Evolutionary conservation across 306 rosid species (phyloP).

Genomic region (Bauhinia variegata): DNA sequence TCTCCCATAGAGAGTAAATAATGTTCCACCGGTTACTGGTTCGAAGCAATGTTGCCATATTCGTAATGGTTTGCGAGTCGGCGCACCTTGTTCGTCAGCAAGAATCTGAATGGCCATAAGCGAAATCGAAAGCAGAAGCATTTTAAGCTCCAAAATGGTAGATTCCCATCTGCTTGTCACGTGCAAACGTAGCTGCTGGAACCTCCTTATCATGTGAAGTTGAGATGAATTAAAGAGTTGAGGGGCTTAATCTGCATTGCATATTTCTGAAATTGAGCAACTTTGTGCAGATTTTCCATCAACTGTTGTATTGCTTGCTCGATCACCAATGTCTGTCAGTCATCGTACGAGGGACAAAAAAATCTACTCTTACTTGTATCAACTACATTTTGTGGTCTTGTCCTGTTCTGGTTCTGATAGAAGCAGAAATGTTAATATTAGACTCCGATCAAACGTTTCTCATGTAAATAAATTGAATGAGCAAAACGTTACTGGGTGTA

Average conservation of each 20-base stretch:
- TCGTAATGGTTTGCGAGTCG: neutral
- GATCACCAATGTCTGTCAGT: too few relatives aligned
- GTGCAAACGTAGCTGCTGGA: conserved; percentile 44
- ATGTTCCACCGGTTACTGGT: conserved; percentile 32
- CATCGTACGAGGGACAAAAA: too few relatives aligned
- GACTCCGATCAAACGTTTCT: too few relatives aligned
- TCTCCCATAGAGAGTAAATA: conserved; percentile 4
- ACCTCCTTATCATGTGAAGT: conserved; percentile 3
- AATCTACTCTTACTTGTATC: too few relatives aligned
- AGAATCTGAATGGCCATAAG: conserved; percentile 52
- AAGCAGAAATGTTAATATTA: too few relatives aligned
- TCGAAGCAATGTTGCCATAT: neutral
- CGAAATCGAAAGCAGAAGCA: conserved; percentile 15
- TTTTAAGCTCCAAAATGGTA: conserved; percentile 42
- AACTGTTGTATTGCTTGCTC: conserved; percentile 73
- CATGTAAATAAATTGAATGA: too few relatives aligned
- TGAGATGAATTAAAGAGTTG: conserved; percentile 16
- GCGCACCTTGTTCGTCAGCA: conserved; percentile 8
- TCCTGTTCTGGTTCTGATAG: too few relatives aligned
- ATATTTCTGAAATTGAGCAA: conserved; percentile 83
- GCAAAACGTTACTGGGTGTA: too few relatives aligned
- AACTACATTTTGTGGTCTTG: too few relatives aligned
- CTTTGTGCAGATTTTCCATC: conserved; percentile 80
- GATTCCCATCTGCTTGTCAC: conserved; percentile 94
- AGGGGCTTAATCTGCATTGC: conserved; percentile 76